Evolutionary conservation across 1,139 yeast genomes (phyloP), one percentile per base, ranked within the genome.

Genomic region (Geotrichum candidum): DNA sequence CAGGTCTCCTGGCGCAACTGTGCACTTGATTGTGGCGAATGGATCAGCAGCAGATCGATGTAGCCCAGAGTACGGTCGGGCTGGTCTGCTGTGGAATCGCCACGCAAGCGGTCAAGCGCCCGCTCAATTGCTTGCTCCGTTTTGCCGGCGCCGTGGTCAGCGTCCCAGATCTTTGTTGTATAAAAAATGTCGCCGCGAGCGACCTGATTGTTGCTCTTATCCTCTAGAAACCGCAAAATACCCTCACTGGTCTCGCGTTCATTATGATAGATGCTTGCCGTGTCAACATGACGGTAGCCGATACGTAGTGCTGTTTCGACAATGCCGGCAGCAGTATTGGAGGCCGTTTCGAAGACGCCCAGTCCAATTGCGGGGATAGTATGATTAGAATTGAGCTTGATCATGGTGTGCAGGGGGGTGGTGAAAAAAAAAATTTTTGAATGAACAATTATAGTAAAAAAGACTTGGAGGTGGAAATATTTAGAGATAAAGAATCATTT

Each of bases 271-370:
- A 73, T 72, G 25, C 79, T 78, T 1, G 90, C 91, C 4, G 85
- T 77, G 68, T 86, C 91, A 58, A 86, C 77, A 67, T 86, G 91
- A 65, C 95, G 82, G 71, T 87, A 88, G 0, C 96, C 96, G 31
- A 73, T 77, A 46, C 79, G 77, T 68, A 88, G 78, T 0, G 87
- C 88, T 48, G 77, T 71, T 63, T 78, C 75, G 1, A 84, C 86
- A 33, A 81, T 68, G 0, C 72, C 70, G 2, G 77, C 70, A 0
- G 85, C 78, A 13, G 74, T 75, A 1, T 69, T 65, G 18, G 73
- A 70, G 2, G 85, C 78, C 1, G 84, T 73, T 62, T 77, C 71
- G 76, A 83, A 85, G 3, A 83, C 80, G 1, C 90, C 90, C 11
- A 84, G 75, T 0, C 87, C 90, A 29, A 85, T 73, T 0, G 77